Base-by-base conservation (phyloP, 2,329 filamentous ascomycete genomes). In the Chrysosporium queenslandicum region DNA sequence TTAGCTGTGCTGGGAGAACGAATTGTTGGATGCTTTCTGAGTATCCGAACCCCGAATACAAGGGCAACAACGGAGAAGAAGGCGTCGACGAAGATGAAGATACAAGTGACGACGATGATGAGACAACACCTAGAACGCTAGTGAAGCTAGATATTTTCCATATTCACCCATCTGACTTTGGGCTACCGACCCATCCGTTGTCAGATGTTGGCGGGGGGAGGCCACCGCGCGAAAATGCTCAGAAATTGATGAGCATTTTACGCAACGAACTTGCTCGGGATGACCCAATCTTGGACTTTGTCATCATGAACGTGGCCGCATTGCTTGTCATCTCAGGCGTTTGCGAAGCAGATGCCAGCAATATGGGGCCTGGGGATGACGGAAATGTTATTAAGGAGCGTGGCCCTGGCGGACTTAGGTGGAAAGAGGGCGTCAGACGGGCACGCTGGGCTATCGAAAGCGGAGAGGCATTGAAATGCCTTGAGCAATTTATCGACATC, bases 371-470 rank as follows among this genome's bases (percentile, higher is more conserved):
- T 43, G 86, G 83, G 0, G 87, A 94, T 61, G 86, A 91, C 61
- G 87, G 87, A 0, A 76, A 83, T 39, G 87, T 95, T 43, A 79
- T 94, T 56, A 80, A 73, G 14, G 90, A 97, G 66, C 76, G 85
- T 45, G 91, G 92, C 0, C 90, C 90, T 4, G 90, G 85, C 9
- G 87, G 87, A 12, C 81, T 87, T 53, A 79, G 91, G 63, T 98
- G 92, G 92, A 98, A 94, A 73, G 91, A 96, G 66, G 92, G 91
- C 49, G 80, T 96, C 12, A 77, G 91, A 61, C 79, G 88, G 65
- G 92, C 92, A 14, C 81, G 85, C 61, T 94, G 87, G 86, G 88
- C 88, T 9, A 79, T 98, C 45, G 80, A 83, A 69, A 95, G 87
- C 66, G 89, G 91, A 43, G 82, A 83, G 66, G 87, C 91, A n/a